A percentile compares a stretch with the other conserved stretches of the same genome.
These are phyloP conservation scores for Lachancea dasiensis DNA, from an alignment of 805 yeast species.

Conservation along the genomic window DNA sequence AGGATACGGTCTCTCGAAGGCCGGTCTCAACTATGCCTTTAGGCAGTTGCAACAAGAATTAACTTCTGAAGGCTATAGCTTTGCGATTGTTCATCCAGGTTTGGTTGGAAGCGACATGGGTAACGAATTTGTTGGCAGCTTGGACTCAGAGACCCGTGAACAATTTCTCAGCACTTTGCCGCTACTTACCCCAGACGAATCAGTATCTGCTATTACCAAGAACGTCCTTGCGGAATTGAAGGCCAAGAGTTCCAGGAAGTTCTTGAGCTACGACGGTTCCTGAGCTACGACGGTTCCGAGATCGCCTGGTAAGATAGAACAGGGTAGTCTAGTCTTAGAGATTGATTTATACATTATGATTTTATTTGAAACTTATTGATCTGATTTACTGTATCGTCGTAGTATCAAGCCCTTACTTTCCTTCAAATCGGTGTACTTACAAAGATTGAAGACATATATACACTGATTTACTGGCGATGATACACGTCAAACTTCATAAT, in stretches of 20 bases:
- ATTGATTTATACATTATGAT: too few relatives aligned
- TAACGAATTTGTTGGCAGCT: neutral
- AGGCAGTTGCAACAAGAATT: constrained; percentile 27
- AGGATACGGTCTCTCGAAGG: constrained; percentile 37
- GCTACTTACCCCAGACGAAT: constrained; percentile 25
- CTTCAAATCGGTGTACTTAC: too few relatives aligned
- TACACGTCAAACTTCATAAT: too few relatives aligned
- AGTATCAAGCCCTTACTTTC: too few relatives aligned
- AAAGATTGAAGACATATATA: too few relatives aligned
- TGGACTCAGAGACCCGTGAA: neutral
- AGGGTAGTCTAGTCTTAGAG: too few relatives aligned
- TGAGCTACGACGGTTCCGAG: constrained; percentile 21
- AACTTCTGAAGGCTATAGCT: constrained; percentile 23
- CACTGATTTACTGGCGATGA: too few relatives aligned
- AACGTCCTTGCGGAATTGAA: constrained; percentile 18
- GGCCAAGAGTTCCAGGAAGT: constrained; percentile 24
- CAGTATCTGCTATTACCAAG: constrained; percentile 17
- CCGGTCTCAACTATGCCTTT: constrained; percentile 33
- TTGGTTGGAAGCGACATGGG: constrained; percentile 36
- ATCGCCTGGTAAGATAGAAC: constrained; percentile 5
- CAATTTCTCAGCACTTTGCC: constrained; percentile 4
- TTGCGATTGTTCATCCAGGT: constrained; percentile 37
- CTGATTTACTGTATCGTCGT: too few relatives aligned
- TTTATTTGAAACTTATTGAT: too few relatives aligned
- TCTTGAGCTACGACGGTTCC: too few relatives aligned